Evolutionary conservation across 2,329 filamentous ascomycete genomes (phyloP), one percentile per base, ranked within the genome.

Genomic region (Fusarium sororula): DNA sequence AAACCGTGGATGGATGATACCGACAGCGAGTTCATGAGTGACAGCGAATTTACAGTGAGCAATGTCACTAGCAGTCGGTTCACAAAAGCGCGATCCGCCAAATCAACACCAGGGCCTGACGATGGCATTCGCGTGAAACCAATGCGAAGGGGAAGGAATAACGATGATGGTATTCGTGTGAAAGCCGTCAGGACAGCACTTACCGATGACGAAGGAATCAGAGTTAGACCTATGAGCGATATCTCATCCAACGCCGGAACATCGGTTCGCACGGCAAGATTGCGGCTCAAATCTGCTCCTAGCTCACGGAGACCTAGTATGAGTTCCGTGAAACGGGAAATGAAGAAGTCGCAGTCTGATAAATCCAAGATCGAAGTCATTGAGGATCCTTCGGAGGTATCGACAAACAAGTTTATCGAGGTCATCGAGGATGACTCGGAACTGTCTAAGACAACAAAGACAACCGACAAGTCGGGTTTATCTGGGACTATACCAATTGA

Each of bases 91-190:
- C 75, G 75, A 58, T 67, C 77, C 18, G 68, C 77, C 44, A 79
- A 76, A 65, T 73, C 75, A 41, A 69, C 69, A n/a, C 50, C 79
- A 75, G 73, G 68, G n/a, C 74, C 68, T 15, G 81, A 85, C 63
- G 83, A 86, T 65, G 85, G 85, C 5, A 86, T 86, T 44, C 82
- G 86, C 26, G 82, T 88, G 26, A 83, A 75, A 15, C 84, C 87
- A 6, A 75, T 83, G 26, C 74, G 79, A 41, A 78, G 75, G 39
- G 82, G 81, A 55, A 79, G 74, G 59, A 54, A 68, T 17, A 77
- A 79, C 26, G 80, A 80, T 47, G 80, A 83, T 62, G 82, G 81
- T 1, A 82, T 83, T 24, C 79, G 82, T 13, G 78, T 83, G 20
- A 79, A 64, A 39, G 74, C 81, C 15, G 60, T 69, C 22, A 72